A percentile compares a stretch with the other conserved stretches of the same genome.
Conservation (phyloP, 2,329 filamentous ascomycete species). For the Geosmithia putterillii region DNA sequence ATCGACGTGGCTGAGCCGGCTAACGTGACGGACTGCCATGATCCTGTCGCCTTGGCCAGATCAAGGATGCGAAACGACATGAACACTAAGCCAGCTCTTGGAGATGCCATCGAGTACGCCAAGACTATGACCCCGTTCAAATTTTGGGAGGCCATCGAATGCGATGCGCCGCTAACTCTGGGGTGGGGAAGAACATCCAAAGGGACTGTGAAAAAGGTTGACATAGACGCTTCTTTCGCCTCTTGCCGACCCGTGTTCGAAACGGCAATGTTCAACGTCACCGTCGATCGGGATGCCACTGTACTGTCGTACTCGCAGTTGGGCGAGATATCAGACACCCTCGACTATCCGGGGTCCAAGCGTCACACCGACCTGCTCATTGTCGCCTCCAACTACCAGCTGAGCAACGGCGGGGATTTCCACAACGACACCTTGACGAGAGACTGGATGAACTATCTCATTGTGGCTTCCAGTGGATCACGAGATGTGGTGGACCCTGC, state of each 20-base stretch:
- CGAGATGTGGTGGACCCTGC: conserved; percentile 18
- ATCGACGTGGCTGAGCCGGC: background rate
- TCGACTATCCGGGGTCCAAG: conserved; percentile 8
- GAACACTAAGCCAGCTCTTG: too few relatives aligned
- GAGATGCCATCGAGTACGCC: background rate
- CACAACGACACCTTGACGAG: conserved; percentile 32
- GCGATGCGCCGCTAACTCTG: conserved; percentile 7
- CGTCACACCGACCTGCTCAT: conserved; percentile 7
- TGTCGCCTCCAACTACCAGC: background rate
- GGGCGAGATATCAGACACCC: conserved; percentile 2
- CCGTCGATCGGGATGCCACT: conserved; percentile 11
- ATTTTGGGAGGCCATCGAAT: background rate
- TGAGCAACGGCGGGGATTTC: conserved; percentile 16
- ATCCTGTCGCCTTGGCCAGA: too few relatives aligned
- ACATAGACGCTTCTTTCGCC: conserved; percentile 9
- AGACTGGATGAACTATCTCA: conserved; percentile 36
- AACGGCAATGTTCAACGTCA: conserved; percentile 21
- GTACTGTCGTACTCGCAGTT: conserved; percentile 9
- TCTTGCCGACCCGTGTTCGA: conserved; percentile 14
- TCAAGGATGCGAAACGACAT: too few relatives aligned
- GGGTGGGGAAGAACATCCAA: conserved; percentile 10
- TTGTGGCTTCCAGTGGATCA: conserved; percentile 14
- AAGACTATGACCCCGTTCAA: too few relatives aligned
- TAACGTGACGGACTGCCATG: background rate
- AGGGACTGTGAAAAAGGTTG: conserved; percentile 2